Percentiles rank a stretch among this genome's conserved stretches.
These are phyloP conservation scores for Debaryomyces robertsiae DNA, from an alignment of 1,139 yeast genomes.

Conservation along the genomic window DNA sequence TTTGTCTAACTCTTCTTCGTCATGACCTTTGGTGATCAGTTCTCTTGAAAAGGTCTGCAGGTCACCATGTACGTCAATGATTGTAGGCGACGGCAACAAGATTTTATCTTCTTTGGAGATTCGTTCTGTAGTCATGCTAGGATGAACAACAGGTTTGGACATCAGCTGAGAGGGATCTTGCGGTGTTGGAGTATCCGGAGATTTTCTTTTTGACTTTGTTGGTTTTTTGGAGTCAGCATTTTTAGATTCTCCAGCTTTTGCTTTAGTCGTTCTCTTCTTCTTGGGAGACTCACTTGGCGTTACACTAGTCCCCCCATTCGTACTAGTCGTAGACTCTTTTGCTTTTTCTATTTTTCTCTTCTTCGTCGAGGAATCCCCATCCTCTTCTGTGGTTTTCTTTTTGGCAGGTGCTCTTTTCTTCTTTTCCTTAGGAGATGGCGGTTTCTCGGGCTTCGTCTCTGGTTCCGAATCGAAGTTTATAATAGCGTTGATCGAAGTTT, in stretches of 20 bases:
- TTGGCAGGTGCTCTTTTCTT: conserved; percentile 15
- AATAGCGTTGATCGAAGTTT: conserved; percentile 41
- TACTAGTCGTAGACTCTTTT: background rate
- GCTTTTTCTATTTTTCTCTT: conserved; percentile 12
- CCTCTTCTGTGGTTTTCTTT: conserved; percentile 19
- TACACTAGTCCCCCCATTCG: background rate
- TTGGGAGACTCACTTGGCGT: conserved; percentile 7
- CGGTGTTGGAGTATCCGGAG: conserved; percentile 8
- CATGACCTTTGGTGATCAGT: background rate
- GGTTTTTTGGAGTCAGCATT: conserved; percentile 13
- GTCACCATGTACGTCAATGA: conserved; percentile 4
- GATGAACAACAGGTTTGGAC: conserved; percentile 12
- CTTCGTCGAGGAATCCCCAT: conserved; percentile 14
- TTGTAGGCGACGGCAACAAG: conserved; percentile 8
- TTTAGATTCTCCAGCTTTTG: conserved; percentile 11
- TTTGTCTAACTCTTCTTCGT: background rate
- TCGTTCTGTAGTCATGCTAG: conserved; percentile 25
- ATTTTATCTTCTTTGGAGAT: conserved; percentile 7
- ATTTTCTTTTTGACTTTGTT: conserved; percentile 10
- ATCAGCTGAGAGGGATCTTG: conserved; percentile 3
- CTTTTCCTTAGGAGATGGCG: conserved; percentile 18
- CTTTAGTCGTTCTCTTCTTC: conserved; percentile 12
- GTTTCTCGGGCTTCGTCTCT: conserved; percentile 9
- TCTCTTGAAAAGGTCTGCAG: background rate
- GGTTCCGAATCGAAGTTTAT: conserved; percentile 39